phyloP scores from a whole-genome alignment of 2,329 filamentous ascomycete species.

The Neofusicoccum kwambonambiense region DNA sequence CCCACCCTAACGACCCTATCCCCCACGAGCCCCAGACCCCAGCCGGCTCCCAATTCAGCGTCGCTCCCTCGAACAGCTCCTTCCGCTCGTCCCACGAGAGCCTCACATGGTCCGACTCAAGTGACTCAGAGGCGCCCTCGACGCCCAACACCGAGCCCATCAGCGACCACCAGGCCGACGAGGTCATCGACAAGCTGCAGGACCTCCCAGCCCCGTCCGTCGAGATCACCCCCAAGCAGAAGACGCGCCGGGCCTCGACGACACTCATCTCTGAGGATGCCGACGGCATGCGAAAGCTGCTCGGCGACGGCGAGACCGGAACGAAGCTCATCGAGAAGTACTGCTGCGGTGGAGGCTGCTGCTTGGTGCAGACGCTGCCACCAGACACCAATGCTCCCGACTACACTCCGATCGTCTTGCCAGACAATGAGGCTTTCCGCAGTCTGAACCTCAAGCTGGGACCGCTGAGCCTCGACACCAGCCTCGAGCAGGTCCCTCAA shows the following conservation, averaged over 20 bases:
- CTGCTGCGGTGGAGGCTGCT: slow-evolving; percentile 66
- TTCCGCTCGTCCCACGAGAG: slow-evolving; percentile 43
- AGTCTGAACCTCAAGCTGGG: slow-evolving; percentile 75
- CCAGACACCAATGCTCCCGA: slow-evolving; percentile 45
- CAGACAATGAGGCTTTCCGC: slow-evolving; percentile 82
- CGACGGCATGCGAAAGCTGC: slow-evolving; percentile 57
- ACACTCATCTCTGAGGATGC: slow-evolving; percentile 61
- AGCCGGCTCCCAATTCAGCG: slow-evolving; percentile 30
- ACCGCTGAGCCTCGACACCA: slow-evolving; percentile 67
- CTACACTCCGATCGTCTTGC: slow-evolving; percentile 53
- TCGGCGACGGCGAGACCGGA: slow-evolving; percentile 55
- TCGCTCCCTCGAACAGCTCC: slow-evolving; percentile 34
- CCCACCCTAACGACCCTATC: slow-evolving; percentile 48
- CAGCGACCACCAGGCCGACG: slow-evolving; percentile 43
- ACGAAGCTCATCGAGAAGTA: slow-evolving; percentile 62
- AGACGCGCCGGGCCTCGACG: slow-evolving; percentile 63
- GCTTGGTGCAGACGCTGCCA: slow-evolving; percentile 57
- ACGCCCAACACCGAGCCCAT: slow-evolving; percentile 45
- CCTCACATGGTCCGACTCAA: slow-evolving; percentile 41
- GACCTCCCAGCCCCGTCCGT: slow-evolving; percentile 36
- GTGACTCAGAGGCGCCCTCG: slow-evolving; percentile 43
- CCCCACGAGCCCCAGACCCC: slow-evolving; percentile 44
- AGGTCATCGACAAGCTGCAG: slow-evolving; percentile 43
- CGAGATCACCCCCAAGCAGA: slow-evolving; percentile 37
- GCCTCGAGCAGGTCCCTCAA: slow-evolving; percentile 68